phyloP scores from a whole-genome alignment of 768 basidiomycete genomes.

The Suillus placidus region DNA sequence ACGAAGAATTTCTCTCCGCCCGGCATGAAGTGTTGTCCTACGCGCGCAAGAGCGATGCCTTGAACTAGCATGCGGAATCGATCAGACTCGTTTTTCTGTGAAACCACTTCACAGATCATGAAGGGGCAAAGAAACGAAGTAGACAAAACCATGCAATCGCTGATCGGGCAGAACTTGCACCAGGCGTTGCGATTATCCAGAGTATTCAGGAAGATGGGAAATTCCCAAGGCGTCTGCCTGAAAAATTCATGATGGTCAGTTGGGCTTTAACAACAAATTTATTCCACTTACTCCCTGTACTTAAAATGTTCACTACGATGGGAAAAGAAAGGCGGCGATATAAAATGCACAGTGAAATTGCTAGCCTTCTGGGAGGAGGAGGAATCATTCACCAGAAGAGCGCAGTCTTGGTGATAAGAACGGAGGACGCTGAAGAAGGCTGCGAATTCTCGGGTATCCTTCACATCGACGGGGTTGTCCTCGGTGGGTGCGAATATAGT shows the following conservation, averaged over 20 bases:
- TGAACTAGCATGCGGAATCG: constrained; percentile 19
- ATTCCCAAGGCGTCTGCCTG: constrained; percentile 17
- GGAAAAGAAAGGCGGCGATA: constrained; percentile 19
- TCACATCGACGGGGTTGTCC: background rate
- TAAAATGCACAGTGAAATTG: constrained; percentile 16
- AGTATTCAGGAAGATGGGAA: constrained; percentile 15
- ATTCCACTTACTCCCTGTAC: constrained; percentile 4
- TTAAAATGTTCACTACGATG: background rate
- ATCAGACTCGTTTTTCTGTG: background rate
- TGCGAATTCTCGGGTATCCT: constrained; percentile 9
- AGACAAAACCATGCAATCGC: constrained; percentile 13
- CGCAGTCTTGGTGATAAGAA: constrained; percentile 5
- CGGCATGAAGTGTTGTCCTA: background rate
- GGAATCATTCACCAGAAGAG: background rate
- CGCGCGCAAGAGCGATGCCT: constrained; percentile 9
- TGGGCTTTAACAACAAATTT: background rate
- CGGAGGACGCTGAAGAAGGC: constrained; percentile 12
- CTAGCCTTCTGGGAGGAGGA: constrained; percentile 16
- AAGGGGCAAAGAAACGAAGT: constrained; percentile 6
- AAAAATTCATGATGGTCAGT: background rate
- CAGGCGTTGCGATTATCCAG: rapidly evolving
- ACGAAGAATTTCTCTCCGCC: constrained; percentile 13
- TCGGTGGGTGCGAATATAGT: background rate
- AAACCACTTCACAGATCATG: constrained; percentile 17
- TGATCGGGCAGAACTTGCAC: constrained; percentile 11